Evolutionary conservation across 2,329 filamentous ascomycete genomes (phyloP).

Genomic region (Colletotrichum destructivum): DNA sequence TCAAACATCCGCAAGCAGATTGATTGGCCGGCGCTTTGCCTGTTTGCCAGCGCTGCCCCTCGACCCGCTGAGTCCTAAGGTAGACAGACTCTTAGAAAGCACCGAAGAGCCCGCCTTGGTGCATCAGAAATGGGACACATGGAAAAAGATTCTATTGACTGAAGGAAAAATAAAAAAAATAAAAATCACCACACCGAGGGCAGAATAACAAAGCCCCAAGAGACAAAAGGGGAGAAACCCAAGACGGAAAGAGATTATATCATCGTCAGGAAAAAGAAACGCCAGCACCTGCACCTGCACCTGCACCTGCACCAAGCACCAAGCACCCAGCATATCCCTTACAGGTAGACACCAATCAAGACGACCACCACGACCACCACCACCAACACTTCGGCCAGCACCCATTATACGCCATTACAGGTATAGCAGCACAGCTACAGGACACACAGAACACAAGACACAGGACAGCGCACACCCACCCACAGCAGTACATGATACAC

Average conservation of each 20-base stretch:
- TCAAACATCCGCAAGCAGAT: rapidly evolving
- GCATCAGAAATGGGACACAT: conserved; percentile 6
- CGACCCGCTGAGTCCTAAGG: conserved; percentile 1
- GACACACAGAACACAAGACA: neutral
- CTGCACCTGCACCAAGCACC: too few species aligned
- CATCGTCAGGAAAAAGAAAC: conserved; percentile 6
- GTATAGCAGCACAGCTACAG: neutral
- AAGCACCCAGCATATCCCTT: too few species aligned
- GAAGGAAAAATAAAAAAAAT: neutral
- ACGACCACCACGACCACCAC: neutral
- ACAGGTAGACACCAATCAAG: conserved; percentile 6
- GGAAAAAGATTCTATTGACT: conserved; percentile 16
- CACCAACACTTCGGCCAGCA: neutral
- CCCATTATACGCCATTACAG: too few species aligned
- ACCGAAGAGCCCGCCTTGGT: conserved; percentile 6
- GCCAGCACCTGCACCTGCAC: neutral
- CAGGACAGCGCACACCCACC: neutral
- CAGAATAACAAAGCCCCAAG: neutral
- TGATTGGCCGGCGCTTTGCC: neutral
- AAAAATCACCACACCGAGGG: neutral
- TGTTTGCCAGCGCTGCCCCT: conserved; percentile 21
- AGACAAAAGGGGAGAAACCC: neutral
- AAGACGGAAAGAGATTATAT: too few species aligned
- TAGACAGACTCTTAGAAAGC: conserved; percentile 9
- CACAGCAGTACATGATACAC: neutral